These are phyloP conservation scores for Pleurotus pulmonarius DNA, from an alignment of 768 basidiomycete genomes.

Conservation along the genomic window DNA sequence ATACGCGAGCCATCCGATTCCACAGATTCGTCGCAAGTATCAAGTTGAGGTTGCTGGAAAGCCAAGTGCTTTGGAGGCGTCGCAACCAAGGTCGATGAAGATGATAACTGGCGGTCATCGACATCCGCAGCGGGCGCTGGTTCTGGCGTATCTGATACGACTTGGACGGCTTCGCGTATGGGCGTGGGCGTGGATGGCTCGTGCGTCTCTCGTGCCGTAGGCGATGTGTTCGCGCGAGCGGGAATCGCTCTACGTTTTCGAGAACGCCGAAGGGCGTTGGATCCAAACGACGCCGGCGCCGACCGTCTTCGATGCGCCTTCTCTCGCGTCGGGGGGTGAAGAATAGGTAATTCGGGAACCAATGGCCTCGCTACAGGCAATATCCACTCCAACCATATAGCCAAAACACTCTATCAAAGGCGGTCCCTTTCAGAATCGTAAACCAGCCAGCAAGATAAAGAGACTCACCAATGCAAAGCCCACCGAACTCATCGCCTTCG, in stretches of 20 bases:
- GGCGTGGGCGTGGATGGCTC: too few relatives aligned
- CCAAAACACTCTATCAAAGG: constrained; percentile 34
- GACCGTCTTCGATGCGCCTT: neutral
- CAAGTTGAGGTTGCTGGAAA: neutral
- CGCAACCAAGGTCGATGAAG: neutral
- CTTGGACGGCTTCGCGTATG: neutral
- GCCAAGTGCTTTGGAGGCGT: constrained; percentile 3
- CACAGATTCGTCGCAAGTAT: constrained; percentile 5
- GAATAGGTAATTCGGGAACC: neutral
- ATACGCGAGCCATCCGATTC: constrained; percentile 4
- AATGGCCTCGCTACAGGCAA: neutral
- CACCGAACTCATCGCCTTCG: constrained; percentile 21
- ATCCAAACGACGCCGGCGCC: constrained; percentile 1
- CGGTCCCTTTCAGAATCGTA: neutral
- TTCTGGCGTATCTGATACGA: neutral
- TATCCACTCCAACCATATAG: constrained; percentile 30
- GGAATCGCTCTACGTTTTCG: neutral
- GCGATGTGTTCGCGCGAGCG: constrained; percentile 1
- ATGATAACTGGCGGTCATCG: neutral
- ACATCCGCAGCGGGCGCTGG: neutral
- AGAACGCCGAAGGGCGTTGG: neutral
- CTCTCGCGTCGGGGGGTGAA: neutral
- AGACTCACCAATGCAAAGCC: constrained; percentile 36
- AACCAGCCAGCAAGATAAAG: too few relatives aligned
- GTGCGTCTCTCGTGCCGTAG: neutral